Evolutionary conservation across 108 stramenopile species (phyloP), one percentile per base, ranked within the genome.

Genomic region (Cylindrotheca closterium): DNA sequence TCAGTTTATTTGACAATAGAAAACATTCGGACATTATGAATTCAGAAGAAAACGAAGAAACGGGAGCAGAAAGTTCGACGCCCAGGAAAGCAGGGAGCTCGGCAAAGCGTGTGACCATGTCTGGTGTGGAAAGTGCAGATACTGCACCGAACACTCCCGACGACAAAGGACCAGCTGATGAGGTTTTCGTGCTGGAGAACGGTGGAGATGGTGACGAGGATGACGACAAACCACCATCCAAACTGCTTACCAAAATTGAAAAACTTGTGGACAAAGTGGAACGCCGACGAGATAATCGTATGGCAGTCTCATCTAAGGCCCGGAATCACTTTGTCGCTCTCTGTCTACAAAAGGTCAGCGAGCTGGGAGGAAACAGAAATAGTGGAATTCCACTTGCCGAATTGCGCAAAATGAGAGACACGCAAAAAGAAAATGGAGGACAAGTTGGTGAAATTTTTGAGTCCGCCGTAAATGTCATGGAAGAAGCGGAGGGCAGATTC

Each of bases 271-370:
- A 52, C 26, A 48, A 47, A 32, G 66, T 77, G 12, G 78, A 83
- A 48, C 47, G 51, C 10, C 61, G 75, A 45, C 67, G 79, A 28
- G 50, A 49, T 0, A 58, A 79, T 59, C 70, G 82, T 22, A 68
- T 83, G 30, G 48, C 58, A 4, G 72, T 83, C 0, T 70, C 72
- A 34, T 55, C 51, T 27, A 60, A 56, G 19, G 65, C 73, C 18
- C 71, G 76, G n/a, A 59, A 45, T 18, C 30, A 22, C 19, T 79
- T 83, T 42, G 57, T 83, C n/a, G 32, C 48, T 25, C 25, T 53
- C 30, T 83, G 82, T 46, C 51, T 42, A 10, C 62, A 79, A 24
- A 69, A 65, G 22, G 58, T 51, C 10, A 24, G 28, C 49, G 34
- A 49, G 7, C 15, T 7, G 7, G 37, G 37, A 27, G 55, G 73